phyloP scores from a whole-genome alignment of 1,284 basidiomycete genomes.

The Ceratobasidium theobromae region DNA sequence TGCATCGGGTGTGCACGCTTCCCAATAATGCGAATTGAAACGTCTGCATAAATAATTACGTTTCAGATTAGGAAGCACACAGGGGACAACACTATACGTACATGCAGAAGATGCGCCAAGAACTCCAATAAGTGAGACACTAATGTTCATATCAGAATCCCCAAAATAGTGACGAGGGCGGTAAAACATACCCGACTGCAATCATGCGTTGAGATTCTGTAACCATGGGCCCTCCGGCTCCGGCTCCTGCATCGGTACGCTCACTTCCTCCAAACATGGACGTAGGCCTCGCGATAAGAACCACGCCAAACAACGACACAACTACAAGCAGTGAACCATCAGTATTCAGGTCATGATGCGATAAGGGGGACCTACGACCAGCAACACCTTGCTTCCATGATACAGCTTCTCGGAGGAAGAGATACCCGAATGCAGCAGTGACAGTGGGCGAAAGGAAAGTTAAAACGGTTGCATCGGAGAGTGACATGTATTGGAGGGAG shows the following conservation, averaged over 20 bases:
- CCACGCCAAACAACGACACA: slow-evolving; percentile 47
- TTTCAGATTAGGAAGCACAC: neutral
- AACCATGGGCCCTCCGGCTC: neutral
- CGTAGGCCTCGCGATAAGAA: slow-evolving; percentile 42
- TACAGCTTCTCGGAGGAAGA: slow-evolving; percentile 69
- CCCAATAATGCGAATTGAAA: slow-evolving; percentile 48
- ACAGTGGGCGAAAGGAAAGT: slow-evolving; percentile 58
- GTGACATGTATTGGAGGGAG: slow-evolving; percentile 35
- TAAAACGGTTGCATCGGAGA: slow-evolving; percentile 35
- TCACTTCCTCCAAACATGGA: slow-evolving; percentile 25
- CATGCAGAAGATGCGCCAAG: slow-evolving; percentile 37
- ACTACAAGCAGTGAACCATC: slow-evolving; percentile 30
- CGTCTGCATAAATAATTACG: slow-evolving; percentile 38
- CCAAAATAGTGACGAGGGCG: too few relatives aligned
- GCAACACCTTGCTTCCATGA: slow-evolving; percentile 53
- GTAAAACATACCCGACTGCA: slow-evolving; percentile 37
- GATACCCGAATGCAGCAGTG: slow-evolving; percentile 64
- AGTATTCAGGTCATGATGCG: neutral
- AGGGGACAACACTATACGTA: neutral
- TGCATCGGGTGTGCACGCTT: slow-evolving; percentile 49
- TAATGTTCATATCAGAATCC: neutral
- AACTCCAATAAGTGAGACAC: slow-evolving; percentile 40
- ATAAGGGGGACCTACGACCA: slow-evolving; percentile 38
- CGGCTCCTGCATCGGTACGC: neutral
- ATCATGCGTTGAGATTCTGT: slow-evolving; percentile 39